Evolutionary conservation across 768 basidiomycete genomes (phyloP).

Genomic region (Heimioporus sp.): DNA sequence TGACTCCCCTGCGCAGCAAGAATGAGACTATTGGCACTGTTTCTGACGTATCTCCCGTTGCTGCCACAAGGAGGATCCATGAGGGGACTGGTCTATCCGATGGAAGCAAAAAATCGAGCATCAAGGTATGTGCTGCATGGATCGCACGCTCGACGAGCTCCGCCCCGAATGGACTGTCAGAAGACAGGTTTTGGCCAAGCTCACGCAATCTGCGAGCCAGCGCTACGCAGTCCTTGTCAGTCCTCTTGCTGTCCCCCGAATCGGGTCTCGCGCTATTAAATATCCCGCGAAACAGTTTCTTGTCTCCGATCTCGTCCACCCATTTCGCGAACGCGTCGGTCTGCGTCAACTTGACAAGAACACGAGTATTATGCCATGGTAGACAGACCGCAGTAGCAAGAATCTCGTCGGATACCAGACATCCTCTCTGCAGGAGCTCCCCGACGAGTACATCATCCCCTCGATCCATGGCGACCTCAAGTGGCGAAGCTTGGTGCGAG

Average conservation of each 20-base stretch:
- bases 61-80: background rate
- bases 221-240: background rate
- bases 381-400: background rate
- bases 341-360: background rate
- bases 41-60: background rate
- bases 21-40: background rate
- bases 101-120: background rate
- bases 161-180: too few relatives aligned
- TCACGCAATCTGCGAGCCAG: too few relatives aligned
- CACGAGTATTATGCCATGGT: background rate
- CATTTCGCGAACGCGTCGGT: background rate
- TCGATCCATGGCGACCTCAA: background rate
- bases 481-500: background rate
- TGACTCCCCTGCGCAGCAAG: background rate
- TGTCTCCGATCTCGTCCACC: background rate
- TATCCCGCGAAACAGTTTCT: background rate
- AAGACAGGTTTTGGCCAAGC: too few relatives aligned
- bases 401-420: background rate
- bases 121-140: background rate
- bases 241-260: background rate
- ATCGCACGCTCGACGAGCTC: too few relatives aligned
- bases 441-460: background rate
- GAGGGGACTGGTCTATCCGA: background rate
- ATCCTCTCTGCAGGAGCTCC: background rate
- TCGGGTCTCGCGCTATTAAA: background rate